Conservation (phyloP, 805 yeast species). For the Saccharomycopsis guyanensis region DNA sequence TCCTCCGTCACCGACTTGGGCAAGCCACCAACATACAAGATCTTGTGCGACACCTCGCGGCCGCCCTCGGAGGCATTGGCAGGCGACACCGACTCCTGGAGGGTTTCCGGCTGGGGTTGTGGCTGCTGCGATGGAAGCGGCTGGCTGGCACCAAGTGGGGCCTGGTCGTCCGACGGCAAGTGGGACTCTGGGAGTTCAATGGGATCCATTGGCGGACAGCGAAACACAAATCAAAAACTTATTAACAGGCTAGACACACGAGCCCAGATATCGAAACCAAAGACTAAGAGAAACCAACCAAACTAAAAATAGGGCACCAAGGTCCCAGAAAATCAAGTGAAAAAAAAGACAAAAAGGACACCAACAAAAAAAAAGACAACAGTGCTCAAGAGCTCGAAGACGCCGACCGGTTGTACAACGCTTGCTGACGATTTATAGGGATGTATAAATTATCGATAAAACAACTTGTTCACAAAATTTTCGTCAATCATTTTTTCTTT, state of each 20-base stretch:
- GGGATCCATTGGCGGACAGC: too few species aligned
- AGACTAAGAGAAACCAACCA: too few species aligned
- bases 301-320: not conserved
- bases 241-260: too few species aligned
- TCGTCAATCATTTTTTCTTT: not conserved
- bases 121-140: not conserved
- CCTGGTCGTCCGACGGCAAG: too few species aligned
- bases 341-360: not conserved
- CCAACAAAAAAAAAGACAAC: not conserved
- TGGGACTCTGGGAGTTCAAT: too few species aligned
- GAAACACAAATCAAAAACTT: too few species aligned
- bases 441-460: not conserved
- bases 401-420: not conserved
- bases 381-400: not conserved
- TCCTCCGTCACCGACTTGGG: conserved; percentile 61
- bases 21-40: conserved; percentile 71
- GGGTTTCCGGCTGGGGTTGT: not conserved
- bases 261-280: too few species aligned
- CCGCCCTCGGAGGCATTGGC: conserved; percentile 80
- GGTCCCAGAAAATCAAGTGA: not conserved
- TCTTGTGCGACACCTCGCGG: conserved; percentile 65
- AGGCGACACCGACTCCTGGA: conserved; percentile 32
- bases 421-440: not conserved
- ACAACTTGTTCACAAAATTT: not conserved
- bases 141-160: too few species aligned